Conservation (phyloP, 495 filamentous ascomycete species). For the Neurospora sp. region DNA sequence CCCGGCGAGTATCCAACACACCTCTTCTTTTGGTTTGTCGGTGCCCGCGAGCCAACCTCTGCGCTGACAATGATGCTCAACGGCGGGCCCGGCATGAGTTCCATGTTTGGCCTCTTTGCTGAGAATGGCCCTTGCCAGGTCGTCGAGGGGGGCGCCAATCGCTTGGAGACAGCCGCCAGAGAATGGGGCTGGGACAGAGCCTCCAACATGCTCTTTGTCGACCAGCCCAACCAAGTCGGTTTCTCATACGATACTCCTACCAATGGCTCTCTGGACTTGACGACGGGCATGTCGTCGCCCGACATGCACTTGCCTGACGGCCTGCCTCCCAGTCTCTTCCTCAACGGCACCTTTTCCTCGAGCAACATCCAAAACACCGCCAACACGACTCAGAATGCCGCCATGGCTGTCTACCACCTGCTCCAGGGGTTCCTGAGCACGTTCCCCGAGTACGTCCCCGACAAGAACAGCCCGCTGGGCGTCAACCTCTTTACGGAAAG, state of each 20-base stretch:
- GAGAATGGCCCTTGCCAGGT: constrained; percentile 43
- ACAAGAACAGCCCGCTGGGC: constrained; percentile 27
- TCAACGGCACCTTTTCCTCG: constrained; percentile 59
- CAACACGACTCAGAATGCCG: constrained; percentile 58
- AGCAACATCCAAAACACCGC: constrained; percentile 41
- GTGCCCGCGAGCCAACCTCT: constrained; percentile 47
- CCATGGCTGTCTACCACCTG: constrained; percentile 57
- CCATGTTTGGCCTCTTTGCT: constrained; percentile 57
- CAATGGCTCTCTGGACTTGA: constrained; percentile 39
- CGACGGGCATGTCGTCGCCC: constrained; percentile 23
- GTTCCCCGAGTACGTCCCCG: constrained; percentile 58
- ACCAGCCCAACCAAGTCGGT: constrained; percentile 51
- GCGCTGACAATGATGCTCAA: constrained; percentile 62
- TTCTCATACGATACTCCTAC: constrained; percentile 46
- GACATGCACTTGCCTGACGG: constrained; percentile 8
- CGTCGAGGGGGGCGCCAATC: constrained; percentile 42
- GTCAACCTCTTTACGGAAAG: constrained; percentile 58
- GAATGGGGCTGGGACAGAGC: constrained; percentile 61
- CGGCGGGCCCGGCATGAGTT: constrained; percentile 55
- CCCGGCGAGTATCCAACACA: constrained; percentile 52
- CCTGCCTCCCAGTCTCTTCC: constrained; percentile 6
- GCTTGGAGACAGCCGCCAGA: constrained; percentile 27
- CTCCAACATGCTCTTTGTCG: constrained; percentile 67
- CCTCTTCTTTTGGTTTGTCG: constrained; percentile 71
- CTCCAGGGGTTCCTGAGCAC: constrained; percentile 54